These are phyloP conservation scores for Cyclotella sp. DNA, from an alignment of 108 stramenopile species.

Conservation along the genomic window DNA sequence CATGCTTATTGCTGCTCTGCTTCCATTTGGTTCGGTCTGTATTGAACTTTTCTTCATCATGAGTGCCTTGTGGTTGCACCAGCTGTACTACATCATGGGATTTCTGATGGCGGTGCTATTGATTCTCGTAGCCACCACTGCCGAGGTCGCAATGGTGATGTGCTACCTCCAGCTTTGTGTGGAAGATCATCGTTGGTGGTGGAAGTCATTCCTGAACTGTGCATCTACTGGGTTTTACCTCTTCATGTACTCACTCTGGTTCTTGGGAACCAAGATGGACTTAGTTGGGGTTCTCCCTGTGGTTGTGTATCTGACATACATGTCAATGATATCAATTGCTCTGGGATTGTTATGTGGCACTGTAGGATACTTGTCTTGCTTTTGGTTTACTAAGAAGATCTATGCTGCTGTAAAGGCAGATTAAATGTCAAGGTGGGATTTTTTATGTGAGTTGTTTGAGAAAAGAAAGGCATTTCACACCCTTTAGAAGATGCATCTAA, in stretches of 20 bases:
- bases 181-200: conserved; percentile 99
- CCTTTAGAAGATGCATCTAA: too few relatives aligned
- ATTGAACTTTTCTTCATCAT: conserved; percentile 99
- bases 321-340: conserved; percentile 92
- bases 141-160: conserved; percentile 97
- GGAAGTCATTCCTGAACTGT: conserved; percentile 96
- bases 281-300: conserved; percentile 89
- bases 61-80: conserved; percentile 97
- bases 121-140: conserved; percentile 94
- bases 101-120: conserved; percentile 95
- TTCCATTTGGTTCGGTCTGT: conserved; percentile 99
- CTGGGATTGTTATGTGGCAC: conserved; percentile 95
- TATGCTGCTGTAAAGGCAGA: conserved; percentile 90
- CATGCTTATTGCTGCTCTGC: conserved; percentile 88
- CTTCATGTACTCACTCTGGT: conserved; percentile 97
- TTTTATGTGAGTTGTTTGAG: too few relatives aligned
- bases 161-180: conserved; percentile 98
- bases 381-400: conserved; percentile 87
- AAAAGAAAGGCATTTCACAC: too few relatives aligned
- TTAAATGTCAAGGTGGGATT: conserved; percentile 27
- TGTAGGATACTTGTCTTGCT: conserved; percentile 85
- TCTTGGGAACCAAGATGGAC: conserved; percentile 89
- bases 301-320: conserved; percentile 97
- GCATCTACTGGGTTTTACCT: conserved; percentile 95
- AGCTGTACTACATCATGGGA: conserved; percentile 99